Evolutionary conservation across 768 basidiomycete genomes (phyloP).

Genomic region (Tricholoma terreum): DNA sequence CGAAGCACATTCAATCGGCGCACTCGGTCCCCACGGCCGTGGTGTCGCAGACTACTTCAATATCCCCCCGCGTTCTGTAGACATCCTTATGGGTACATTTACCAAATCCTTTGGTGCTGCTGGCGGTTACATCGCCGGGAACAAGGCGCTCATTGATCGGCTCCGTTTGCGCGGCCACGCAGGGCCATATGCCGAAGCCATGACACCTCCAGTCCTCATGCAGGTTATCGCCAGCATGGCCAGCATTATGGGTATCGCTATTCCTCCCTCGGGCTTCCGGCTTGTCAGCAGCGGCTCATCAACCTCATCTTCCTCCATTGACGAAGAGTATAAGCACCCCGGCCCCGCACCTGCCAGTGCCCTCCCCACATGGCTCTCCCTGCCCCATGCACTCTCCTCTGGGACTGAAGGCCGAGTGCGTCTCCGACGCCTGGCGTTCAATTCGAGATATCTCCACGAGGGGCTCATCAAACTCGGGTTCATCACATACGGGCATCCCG

Average conservation of each 20-base stretch:
- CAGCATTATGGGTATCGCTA: conserved; percentile 87
- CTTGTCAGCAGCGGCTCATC: conserved; percentile 16
- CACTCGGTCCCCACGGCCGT: conserved; percentile 90
- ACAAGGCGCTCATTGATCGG: conserved; percentile 73
- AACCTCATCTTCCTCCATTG: conserved; percentile 27
- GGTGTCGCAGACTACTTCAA: conserved; percentile 95
- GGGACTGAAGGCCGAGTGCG: conserved; percentile 83
- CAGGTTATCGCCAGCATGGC: conserved; percentile 93
- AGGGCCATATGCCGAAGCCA: conserved; percentile 84
- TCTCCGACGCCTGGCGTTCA: conserved; percentile 89
- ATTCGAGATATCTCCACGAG: conserved; percentile 85
- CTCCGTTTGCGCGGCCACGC: conserved; percentile 81
- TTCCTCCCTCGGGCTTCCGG: conserved; percentile 19
- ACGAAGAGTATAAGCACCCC: conserved; percentile 47
- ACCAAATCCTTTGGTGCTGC: conserved; percentile 94
- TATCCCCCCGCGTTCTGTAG: conserved; percentile 74
- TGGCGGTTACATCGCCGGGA: conserved; percentile 92
- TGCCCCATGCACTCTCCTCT: conserved; percentile 70
- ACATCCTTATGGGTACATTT: conserved; percentile 98
- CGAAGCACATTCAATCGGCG: conserved; percentile 97
- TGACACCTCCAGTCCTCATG: conserved; percentile 86
- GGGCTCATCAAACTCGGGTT: conserved; percentile 91
- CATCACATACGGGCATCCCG: conserved; percentile 90
- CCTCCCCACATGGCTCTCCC: conserved; percentile 76
- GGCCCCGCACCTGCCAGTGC: conserved; percentile 65